These are phyloP conservation scores for Saururus chinensis DNA, from an alignment of 164 flowering plant species.

Conservation along the genomic window DNA sequence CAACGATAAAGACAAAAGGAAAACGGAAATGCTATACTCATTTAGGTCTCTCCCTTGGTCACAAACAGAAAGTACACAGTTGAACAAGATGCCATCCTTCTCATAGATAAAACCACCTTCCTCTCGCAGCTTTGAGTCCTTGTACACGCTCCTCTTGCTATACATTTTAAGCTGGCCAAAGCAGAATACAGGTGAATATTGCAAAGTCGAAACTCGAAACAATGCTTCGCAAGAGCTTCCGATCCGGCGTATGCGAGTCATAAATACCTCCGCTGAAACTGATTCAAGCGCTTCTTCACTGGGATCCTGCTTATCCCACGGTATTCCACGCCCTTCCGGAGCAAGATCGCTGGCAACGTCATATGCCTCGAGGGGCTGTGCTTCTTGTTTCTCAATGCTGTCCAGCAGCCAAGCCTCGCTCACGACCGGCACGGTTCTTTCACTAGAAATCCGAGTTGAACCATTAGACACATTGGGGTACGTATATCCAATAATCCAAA, in stretches of 20 bases:
- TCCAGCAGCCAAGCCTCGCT: slow-evolving; percentile 72
- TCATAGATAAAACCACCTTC: slow-evolving; percentile 66
- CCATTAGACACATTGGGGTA: background rate
- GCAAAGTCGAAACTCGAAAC: no score
- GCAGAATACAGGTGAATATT: background rate
- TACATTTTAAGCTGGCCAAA: slow-evolving; percentile 53
- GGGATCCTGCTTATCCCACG: slow-evolving; percentile 55
- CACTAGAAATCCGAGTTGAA: slow-evolving; percentile 23
- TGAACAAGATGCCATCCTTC: slow-evolving; percentile 71
- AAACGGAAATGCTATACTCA: slow-evolving; percentile 23
- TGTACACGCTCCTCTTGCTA: slow-evolving; percentile 68
- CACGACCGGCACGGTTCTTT: slow-evolving; percentile 48
- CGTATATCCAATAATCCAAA: background rate
- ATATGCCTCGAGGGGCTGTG: slow-evolving; percentile 60
- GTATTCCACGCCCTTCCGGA: slow-evolving; percentile 54
- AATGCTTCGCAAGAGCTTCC: background rate
- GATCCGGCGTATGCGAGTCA: background rate
- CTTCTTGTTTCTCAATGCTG: slow-evolving; percentile 50
- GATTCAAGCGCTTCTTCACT: slow-evolving; percentile 57
- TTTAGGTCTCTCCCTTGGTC: slow-evolving; percentile 47
- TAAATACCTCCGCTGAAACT: slow-evolving; percentile 41
- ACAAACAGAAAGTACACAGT: slow-evolving; percentile 56
- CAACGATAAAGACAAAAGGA: background rate
- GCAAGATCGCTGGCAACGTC: slow-evolving; percentile 48
- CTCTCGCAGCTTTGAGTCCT: slow-evolving; percentile 52